These are phyloP conservation scores for Wickerhamiella cacticola DNA, from an alignment of 805 yeast species.

Conservation along the genomic window DNA sequence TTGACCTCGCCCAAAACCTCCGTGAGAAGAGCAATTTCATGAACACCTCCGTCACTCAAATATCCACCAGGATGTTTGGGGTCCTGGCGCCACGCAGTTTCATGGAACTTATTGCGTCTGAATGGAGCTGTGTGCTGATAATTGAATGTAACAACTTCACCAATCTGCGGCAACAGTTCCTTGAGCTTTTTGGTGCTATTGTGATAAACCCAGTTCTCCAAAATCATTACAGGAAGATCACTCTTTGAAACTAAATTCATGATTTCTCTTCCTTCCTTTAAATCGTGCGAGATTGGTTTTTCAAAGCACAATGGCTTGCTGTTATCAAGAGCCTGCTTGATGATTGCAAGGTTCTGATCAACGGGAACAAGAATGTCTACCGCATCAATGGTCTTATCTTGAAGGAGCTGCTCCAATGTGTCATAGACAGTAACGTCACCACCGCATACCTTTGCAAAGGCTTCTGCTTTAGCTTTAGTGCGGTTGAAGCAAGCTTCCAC, in stretches of 20 bases:
- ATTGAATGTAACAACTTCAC: constrained; percentile 36
- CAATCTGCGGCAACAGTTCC: constrained; percentile 55
- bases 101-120: constrained; percentile 37
- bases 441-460: constrained; percentile 55
- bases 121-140: constrained; percentile 41
- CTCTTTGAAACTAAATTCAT: constrained; percentile 53
- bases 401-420: constrained; percentile 49
- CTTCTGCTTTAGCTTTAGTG: constrained; percentile 70
- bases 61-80: constrained; percentile 92
- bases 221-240: constrained; percentile 57
- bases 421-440: constrained; percentile 42
- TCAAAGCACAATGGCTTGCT: constrained; percentile 74
- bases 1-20: constrained; percentile 66
- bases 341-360: constrained; percentile 57
- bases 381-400: constrained; percentile 55
- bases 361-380: constrained; percentile 87
- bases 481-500: constrained; percentile 71
- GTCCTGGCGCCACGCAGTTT: constrained; percentile 74
- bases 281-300: constrained; percentile 83
- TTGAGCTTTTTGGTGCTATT: constrained; percentile 45
- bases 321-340: constrained; percentile 55
- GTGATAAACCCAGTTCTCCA: constrained; percentile 79
- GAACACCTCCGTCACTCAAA: constrained; percentile 93
- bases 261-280: constrained; percentile 69
- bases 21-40: constrained; percentile 78